These are phyloP conservation scores for Besnoitia besnoiti DNA, from an alignment of 169 alveolate genomes.

Conservation along the genomic window DNA sequence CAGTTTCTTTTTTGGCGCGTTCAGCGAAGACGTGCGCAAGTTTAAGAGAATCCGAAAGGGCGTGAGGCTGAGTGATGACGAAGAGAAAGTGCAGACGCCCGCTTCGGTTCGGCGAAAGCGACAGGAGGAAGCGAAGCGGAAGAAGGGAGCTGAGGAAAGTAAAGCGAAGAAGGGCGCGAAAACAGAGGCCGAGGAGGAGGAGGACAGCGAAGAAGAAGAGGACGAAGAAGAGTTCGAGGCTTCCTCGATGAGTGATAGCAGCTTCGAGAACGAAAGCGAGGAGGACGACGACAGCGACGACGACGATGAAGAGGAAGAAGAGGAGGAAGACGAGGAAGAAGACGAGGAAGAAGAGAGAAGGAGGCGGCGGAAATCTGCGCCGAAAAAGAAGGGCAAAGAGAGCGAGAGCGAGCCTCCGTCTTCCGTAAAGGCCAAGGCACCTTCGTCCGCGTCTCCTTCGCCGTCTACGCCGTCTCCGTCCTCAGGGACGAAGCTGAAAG, in stretches of 20 bases:
- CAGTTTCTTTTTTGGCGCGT: neutral
- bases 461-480: neutral
- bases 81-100: conserved; percentile 1
- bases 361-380: neutral
- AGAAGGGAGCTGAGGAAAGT: neutral
- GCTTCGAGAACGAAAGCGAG: conserved; percentile 19
- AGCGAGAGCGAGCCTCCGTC: neutral
- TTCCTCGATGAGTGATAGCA: neutral
- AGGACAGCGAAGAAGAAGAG: conserved; percentile 23
- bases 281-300: neutral
- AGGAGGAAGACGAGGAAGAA: conserved; percentile 41
- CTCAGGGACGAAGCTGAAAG: neutral
- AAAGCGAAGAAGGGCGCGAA: neutral
- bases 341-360: neutral
- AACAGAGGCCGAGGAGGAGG: neutral
- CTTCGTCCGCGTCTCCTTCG: neutral
- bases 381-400: neutral
- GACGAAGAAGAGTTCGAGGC: neutral
- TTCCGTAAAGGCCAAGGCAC: too few relatives aligned
- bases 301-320: conserved; percentile 6
- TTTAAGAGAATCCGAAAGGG: neutral
- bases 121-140: neutral
- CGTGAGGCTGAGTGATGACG: neutral
- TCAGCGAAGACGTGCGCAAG: conserved; percentile 17
- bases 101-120: neutral